Conservation (phyloP, 495 filamentous ascomycete species). For the Podospora anserina region DNA sequence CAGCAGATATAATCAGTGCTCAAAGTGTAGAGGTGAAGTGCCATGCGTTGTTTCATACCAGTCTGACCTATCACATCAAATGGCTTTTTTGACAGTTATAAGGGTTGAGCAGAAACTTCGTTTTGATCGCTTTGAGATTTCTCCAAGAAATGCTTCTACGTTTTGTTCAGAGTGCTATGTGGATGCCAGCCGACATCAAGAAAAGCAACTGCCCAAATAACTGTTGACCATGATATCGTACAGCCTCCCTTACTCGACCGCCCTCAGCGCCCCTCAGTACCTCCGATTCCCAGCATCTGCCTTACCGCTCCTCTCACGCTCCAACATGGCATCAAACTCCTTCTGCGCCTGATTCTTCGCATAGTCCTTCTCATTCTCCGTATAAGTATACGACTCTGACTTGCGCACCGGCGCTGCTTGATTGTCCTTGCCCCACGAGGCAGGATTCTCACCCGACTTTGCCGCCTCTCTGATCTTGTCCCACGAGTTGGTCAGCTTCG, state of each 20-base stretch:
- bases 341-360: slow-evolving; percentile 45
- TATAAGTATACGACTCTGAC: slow-evolving; percentile 36
- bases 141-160: too few relatives aligned
- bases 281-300: slow-evolving; percentile 9
- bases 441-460: slow-evolving; percentile 4
- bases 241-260: neutral
- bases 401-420: slow-evolving; percentile 17
- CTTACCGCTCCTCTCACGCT: slow-evolving; percentile 37
- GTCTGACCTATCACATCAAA: too few relatives aligned
- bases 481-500: slow-evolving; percentile 27
- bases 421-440: slow-evolving; percentile 1
- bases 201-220: too few relatives aligned
- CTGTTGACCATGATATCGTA: neutral
- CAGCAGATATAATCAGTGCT: too few relatives aligned
- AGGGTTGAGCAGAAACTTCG: too few relatives aligned
- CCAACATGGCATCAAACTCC: slow-evolving; percentile 46
- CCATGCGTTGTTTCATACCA: too few relatives aligned
- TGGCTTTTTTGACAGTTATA: too few relatives aligned
- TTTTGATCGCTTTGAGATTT: too few relatives aligned
- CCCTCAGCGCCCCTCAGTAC: neutral
- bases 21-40: too few relatives aligned
- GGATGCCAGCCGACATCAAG: too few relatives aligned
- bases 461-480: slow-evolving; percentile 35
- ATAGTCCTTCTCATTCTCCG: slow-evolving; percentile 30
- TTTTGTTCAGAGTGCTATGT: too few relatives aligned